phyloP scores from a whole-genome alignment of 495 filamentous ascomycete species.

The Daldinia grandis region DNA sequence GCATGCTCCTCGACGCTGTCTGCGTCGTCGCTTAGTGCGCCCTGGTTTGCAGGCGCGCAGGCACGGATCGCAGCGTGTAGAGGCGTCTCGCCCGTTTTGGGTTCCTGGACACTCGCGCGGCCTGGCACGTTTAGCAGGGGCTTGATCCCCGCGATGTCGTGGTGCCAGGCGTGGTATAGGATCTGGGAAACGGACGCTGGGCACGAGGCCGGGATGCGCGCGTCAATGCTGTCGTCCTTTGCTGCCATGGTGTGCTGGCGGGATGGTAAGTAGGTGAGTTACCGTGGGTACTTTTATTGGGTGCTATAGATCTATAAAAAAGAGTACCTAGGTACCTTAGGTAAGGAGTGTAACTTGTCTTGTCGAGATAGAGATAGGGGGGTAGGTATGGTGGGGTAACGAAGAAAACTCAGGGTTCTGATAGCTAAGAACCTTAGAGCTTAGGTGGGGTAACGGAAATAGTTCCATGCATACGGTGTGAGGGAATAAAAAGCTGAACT shows the following conservation, averaged over 20 bases:
- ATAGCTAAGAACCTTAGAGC: slow-evolving; percentile 5
- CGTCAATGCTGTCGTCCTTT: slow-evolving; percentile 52
- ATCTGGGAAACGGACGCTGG: slow-evolving; percentile 61
- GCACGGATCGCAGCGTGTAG: slow-evolving; percentile 90
- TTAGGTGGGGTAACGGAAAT: slow-evolving; percentile 18
- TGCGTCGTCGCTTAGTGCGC: slow-evolving; percentile 45
- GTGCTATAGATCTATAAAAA: background rate
- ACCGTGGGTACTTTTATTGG: background rate
- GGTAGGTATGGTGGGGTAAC: slow-evolving; percentile 23
- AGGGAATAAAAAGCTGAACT: background rate
- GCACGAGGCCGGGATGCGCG: slow-evolving; percentile 57
- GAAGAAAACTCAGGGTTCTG: slow-evolving; percentile 23
- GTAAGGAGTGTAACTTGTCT: slow-evolving; percentile 2
- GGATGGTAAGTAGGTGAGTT: background rate
- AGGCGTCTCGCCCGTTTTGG: slow-evolving; percentile 84
- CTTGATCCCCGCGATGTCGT: slow-evolving; percentile 79
- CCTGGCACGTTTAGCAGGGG: slow-evolving; percentile 71
- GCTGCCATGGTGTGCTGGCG: slow-evolving; percentile 3
- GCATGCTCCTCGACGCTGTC: slow-evolving; percentile 62
- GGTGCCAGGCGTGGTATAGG: slow-evolving; percentile 83
- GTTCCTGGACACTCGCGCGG: slow-evolving; percentile 79
- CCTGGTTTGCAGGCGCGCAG: slow-evolving; percentile 63
- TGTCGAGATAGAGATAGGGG: slow-evolving; percentile 3
- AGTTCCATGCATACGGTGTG: slow-evolving; percentile 8
- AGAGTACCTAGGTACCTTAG: too few relatives aligned